These are phyloP conservation scores for Pythium insidiosum DNA, from an alignment of 352 stramenopile genomes.

Conservation along the genomic window DNA sequence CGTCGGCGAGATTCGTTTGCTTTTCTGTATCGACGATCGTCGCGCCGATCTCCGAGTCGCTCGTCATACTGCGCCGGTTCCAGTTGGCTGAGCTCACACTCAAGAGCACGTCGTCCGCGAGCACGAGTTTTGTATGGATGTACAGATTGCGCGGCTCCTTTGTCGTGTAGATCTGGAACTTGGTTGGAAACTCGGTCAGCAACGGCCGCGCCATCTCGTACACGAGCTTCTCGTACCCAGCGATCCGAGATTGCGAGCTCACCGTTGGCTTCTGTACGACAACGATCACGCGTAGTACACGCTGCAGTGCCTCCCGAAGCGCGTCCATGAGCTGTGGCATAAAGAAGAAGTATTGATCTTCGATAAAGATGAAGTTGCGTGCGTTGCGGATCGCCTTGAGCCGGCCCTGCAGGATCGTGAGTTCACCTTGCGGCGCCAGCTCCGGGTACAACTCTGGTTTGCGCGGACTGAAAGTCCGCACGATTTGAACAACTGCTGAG, in stretches of 20 bases:
- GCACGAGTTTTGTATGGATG: constrained; percentile 71
- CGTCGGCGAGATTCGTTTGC: no score
- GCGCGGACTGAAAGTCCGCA: constrained; percentile 46
- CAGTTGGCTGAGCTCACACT: constrained; percentile 88
- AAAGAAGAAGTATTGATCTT: constrained; percentile 68
- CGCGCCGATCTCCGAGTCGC: constrained; percentile 52
- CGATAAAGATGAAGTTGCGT: constrained; percentile 57
- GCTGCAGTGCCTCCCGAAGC: constrained; percentile 29
- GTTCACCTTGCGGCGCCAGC: constrained; percentile 44
- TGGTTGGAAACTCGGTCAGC: constrained; percentile 34
- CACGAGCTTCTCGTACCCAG: constrained; percentile 56
- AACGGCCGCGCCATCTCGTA: constrained; percentile 56
- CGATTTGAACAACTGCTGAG: constrained; percentile 29
- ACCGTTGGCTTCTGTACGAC: constrained; percentile 29
- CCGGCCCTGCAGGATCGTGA: constrained; percentile 37
- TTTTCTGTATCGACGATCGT: constrained; percentile 6
- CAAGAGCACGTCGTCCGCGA: constrained; percentile 81
- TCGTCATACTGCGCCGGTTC: constrained; percentile 84
- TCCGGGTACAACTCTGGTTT: constrained; percentile 22
- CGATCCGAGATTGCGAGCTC: constrained; percentile 22
- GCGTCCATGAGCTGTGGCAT: constrained; percentile 48
- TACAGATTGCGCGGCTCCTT: constrained; percentile 45
- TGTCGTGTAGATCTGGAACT: constrained; percentile 51
- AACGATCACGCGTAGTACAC: constrained; percentile 40
- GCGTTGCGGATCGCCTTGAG: constrained; percentile 51